These are phyloP conservation scores for Pythium guiyangense DNA, from an alignment of 352 stramenopile species.

Conservation along the genomic window DNA sequence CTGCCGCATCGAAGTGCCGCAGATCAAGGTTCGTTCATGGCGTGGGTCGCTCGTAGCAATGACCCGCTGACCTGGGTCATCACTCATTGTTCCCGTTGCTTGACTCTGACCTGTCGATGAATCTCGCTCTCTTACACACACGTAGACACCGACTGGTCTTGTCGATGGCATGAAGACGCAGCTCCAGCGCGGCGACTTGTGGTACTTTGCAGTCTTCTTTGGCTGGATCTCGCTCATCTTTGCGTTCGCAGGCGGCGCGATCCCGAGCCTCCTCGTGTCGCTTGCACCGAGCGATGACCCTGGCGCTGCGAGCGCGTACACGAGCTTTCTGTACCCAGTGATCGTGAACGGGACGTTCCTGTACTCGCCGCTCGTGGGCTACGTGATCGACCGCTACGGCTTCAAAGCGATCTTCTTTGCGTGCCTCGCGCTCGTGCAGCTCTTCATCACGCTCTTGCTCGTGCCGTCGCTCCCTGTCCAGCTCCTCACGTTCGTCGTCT, in stretches of 20 bases:
- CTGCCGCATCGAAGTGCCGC: constrained; percentile 46
- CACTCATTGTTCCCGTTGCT: neutral
- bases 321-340: constrained; percentile 64
- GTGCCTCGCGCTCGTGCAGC: constrained; percentile 58
- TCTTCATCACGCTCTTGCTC: constrained; percentile 59
- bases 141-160: constrained; percentile 51
- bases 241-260: constrained; percentile 66
- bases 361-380: constrained; percentile 69
- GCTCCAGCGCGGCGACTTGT: constrained; percentile 54
- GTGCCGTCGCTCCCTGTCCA: constrained; percentile 56
- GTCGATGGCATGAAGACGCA: constrained; percentile 52
- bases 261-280: constrained; percentile 57
- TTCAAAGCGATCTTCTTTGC: constrained; percentile 75
- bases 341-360: constrained; percentile 80
- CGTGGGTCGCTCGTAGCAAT: neutral
- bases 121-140: neutral
- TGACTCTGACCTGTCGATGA: neutral
- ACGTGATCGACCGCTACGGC: constrained; percentile 71
- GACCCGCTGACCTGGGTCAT: neutral
- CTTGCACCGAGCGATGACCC: constrained; percentile 25
- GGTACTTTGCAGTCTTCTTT: constrained; percentile 77
- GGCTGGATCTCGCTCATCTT: constrained; percentile 83
- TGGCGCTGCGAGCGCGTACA: constrained; percentile 39
- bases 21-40: constrained; percentile 32
- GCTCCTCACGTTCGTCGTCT: constrained; percentile 63